phyloP scores from a whole-genome alignment of 805 yeast genomes.

The Teunomyces atbi region DNA sequence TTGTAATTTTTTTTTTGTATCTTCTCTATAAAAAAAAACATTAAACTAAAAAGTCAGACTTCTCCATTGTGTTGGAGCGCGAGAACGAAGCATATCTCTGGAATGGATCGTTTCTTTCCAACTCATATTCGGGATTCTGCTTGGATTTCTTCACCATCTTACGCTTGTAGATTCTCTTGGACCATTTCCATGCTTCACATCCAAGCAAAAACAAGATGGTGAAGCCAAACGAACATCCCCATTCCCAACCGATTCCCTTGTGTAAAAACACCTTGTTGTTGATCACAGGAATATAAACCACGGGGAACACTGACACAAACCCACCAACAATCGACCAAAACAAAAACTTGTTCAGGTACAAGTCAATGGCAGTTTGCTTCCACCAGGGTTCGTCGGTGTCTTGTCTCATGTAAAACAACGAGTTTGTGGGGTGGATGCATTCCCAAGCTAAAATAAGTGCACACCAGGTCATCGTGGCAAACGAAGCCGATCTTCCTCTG shows the following conservation, averaged over 20 bases:
- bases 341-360: slow-evolving; percentile 73
- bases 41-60: slow-evolving; percentile 7
- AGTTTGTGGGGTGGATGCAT: slow-evolving; percentile 67
- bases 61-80: slow-evolving; percentile 46
- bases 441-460: slow-evolving; percentile 83
- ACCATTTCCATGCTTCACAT: slow-evolving; percentile 65
- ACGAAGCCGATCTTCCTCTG: slow-evolving; percentile 72
- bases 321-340: slow-evolving; percentile 81
- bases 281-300: slow-evolving; percentile 85
- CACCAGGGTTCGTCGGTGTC: slow-evolving; percentile 54
- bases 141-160: slow-evolving; percentile 32
- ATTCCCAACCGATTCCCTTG: slow-evolving; percentile 68
- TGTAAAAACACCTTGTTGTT: slow-evolving; percentile 75
- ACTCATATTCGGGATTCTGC: slow-evolving; percentile 60
- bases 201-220: slow-evolving; percentile 55
- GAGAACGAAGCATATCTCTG: slow-evolving; percentile 60
- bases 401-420: slow-evolving; percentile 70
- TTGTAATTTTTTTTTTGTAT: background rate
- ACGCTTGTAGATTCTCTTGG: slow-evolving; percentile 57
- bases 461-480: slow-evolving; percentile 85
- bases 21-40: background rate
- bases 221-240: slow-evolving; percentile 72
- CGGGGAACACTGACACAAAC: slow-evolving; percentile 70
- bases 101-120: slow-evolving; percentile 63
- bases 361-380: slow-evolving; percentile 58